These are phyloP conservation scores for Kodamaea hsintzibuensis DNA, from an alignment of 805 yeast genomes.

Conservation along the genomic window DNA sequence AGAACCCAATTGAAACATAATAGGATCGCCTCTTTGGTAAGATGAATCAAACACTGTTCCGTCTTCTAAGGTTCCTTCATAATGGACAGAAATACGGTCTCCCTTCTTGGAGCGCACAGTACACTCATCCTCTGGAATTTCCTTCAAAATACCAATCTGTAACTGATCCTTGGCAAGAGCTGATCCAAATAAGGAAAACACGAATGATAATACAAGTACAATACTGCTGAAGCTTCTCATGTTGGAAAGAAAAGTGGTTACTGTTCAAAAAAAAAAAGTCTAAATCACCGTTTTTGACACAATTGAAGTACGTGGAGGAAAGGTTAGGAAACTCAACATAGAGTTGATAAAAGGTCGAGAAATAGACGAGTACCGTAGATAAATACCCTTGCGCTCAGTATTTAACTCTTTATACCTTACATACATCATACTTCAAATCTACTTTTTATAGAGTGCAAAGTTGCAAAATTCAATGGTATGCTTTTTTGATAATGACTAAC, in stretches of 20 bases:
- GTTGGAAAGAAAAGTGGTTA: background rate
- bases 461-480: too few species aligned
- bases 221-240: background rate
- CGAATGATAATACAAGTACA: background rate
- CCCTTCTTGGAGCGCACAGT: conserved; percentile 58
- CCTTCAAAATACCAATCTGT: conserved; percentile 28
- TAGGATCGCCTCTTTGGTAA: conserved; percentile 60
- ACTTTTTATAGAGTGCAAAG: too few species aligned
- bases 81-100: conserved; percentile 74
- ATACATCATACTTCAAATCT: too few species aligned
- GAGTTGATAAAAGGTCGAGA: too few species aligned
- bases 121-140: conserved; percentile 56
- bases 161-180: conserved; percentile 7
- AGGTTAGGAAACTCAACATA: too few species aligned
- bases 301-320: too few species aligned
- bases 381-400: too few species aligned
- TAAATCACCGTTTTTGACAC: background rate
- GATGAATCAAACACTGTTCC: conserved; percentile 81
- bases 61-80: conserved; percentile 67
- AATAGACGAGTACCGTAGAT: too few species aligned
- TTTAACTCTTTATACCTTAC: too few species aligned
- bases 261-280: background rate
- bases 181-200: background rate
- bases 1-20: conserved; percentile 69
- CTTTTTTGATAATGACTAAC: too few species aligned